Evolutionary conservation across 2,329 filamentous ascomycete genomes (phyloP).

Genomic region (Septoria linicola): DNA sequence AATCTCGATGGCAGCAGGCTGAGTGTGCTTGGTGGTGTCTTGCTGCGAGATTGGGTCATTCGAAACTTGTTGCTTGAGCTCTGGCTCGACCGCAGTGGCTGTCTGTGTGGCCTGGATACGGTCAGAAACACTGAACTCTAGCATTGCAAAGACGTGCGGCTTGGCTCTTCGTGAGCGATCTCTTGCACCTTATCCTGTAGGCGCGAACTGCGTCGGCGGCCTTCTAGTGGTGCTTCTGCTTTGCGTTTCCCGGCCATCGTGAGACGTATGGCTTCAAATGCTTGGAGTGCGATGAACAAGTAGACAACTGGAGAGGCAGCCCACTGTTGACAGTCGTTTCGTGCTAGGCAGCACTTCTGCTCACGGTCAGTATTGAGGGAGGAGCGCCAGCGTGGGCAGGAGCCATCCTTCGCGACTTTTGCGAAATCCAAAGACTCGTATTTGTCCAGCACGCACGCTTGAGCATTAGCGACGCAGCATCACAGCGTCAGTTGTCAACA

Average conservation of each 20-base stretch:
- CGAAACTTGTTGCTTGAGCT: neutral
- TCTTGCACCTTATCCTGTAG: slow-evolving; percentile 12
- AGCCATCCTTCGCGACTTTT: no score
- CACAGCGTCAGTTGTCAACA: no score
- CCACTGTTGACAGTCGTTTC: no score
- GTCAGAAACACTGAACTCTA: neutral
- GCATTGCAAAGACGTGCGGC: neutral
- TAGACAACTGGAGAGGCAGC: neutral
- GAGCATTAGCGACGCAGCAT: no score
- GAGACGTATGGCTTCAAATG: neutral
- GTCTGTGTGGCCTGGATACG: neutral
- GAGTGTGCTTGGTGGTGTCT: neutral
- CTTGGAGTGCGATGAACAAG: neutral
- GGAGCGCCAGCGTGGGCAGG: no score
- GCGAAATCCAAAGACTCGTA: no score
- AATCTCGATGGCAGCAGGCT: neutral
- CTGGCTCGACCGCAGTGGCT: neutral
- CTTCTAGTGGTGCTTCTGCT: neutral
- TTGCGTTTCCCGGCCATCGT: slow-evolving; percentile 6
- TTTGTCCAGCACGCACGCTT: no score
- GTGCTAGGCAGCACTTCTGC: no score
- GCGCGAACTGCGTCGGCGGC: slow-evolving; percentile 12
- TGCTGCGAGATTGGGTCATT: no score
- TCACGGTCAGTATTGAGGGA: no score
- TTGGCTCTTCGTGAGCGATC: slow-evolving; percentile 5